Base-by-base conservation (phyloP, 2,329 filamentous ascomycete species). In the Diplodia corticola region DNA sequence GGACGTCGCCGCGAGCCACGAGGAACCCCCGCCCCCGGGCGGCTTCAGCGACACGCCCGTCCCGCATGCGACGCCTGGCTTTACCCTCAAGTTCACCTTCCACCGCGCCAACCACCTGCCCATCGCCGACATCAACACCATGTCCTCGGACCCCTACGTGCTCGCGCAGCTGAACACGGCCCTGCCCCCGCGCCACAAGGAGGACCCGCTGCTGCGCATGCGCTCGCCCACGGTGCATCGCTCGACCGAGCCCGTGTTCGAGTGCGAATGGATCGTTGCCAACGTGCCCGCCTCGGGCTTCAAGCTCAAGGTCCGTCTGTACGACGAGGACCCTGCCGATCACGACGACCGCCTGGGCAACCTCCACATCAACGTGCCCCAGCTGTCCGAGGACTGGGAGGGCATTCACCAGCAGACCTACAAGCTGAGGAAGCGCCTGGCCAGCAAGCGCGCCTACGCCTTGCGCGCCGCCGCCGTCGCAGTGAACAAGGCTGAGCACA, bases 261-360 rank as follows among this genome's bases (percentile, higher is more conserved):
- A 96, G 55, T 87, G 89, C 44, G 86, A 92, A 68, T 98, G 94
- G 94, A 84, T 92, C 24, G 89, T 98, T 26, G 92, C 91, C 68
- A 96, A 97, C 71, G 85, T 97, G 1, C 93, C 94, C 0, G 82
- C 88, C 0, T 87, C 85, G 0, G 93, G 93, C 4, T 96, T 97
- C 79, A 85, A 84, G 66, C 84, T 98, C 71, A 97, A 97, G 76
- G 92, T 91, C 68, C 86, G 91, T 63, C 79, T 98, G 20, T 96
- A 93, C 78, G 94, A 98, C 73, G 94, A 98, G 76, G 94, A 98
- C 78, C 88, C 89, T 37, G 87, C 89, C 1, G 91, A 97, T 75
- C 87, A 90, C 70, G 91, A 98, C 74, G 94, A 98, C 78, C 85
- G 92, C 28, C 84, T 98, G 22, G 94, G 94, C 12, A 96, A 95